phyloP scores from a whole-genome alignment of 2,329 filamentous ascomycete species.

The Ilyonectria destructans region DNA sequence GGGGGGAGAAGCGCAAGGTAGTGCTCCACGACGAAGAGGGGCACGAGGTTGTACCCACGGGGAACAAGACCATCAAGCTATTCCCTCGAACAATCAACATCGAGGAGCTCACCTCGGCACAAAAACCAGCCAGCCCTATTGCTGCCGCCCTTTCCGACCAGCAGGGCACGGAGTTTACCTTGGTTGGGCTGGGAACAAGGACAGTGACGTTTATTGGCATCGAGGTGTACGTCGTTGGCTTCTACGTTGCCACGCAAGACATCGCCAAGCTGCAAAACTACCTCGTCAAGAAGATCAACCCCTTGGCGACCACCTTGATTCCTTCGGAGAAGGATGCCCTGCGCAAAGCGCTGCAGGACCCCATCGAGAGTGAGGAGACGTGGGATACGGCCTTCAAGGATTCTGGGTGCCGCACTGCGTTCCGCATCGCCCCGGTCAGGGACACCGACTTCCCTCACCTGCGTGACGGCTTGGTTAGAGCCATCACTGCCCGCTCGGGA shows the following conservation, averaged over 20 bases:
- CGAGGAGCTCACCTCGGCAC: conserved; percentile 57
- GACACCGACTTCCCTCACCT: conserved; percentile 96
- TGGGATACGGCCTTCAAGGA: conserved; percentile 82
- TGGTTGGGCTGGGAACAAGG: conserved; percentile 89
- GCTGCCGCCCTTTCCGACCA: conserved; percentile 58
- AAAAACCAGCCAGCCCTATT: conserved; percentile 52
- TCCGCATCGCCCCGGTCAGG: conserved; percentile 90
- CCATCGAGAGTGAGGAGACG: conserved; percentile 77
- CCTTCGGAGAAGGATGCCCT: conserved; percentile 85
- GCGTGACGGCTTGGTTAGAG: conserved; percentile 90
- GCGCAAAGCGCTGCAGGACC: conserved; percentile 78
- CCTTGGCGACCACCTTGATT: conserved; percentile 86
- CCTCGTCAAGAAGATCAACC: conserved; percentile 83
- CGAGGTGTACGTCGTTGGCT: conserved; percentile 94
- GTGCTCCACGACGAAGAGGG: conserved; percentile 79
- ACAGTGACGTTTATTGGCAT: conserved; percentile 92
- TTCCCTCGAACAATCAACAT: conserved; percentile 84
- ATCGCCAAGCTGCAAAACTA: conserved; percentile 85
- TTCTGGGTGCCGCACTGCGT: conserved; percentile 80
- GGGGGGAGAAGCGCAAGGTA: conserved; percentile 69
- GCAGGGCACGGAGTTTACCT: conserved; percentile 81
- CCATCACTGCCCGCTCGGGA: conserved; percentile 82
- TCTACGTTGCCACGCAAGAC: conserved; percentile 90
- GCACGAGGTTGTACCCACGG: conserved; percentile 84
- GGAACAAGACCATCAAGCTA: conserved; percentile 83